Evolutionary conservation across 768 basidiomycete genomes (phyloP), one percentile per base, ranked within the genome.

Genomic region (Lentinula edodes): DNA sequence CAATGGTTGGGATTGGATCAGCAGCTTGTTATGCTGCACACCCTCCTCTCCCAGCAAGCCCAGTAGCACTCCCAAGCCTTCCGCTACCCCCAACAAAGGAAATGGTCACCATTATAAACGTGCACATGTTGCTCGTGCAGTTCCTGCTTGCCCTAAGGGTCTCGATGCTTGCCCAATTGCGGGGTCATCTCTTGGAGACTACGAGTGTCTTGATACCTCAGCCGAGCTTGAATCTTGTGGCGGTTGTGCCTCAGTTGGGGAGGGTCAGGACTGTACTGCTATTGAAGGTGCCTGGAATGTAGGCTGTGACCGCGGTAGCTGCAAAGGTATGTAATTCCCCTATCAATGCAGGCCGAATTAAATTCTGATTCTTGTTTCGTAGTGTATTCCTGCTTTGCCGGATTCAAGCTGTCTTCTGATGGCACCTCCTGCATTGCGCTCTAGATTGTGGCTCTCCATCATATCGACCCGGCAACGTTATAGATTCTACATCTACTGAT

Each of bases 211-310:
- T 56, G 88, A 93, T 72, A 80, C 80, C 35, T 65, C 72, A 16
- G 74, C 74, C 48, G 89, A 91, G 62, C 79, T 92, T 51, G 78
- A 84, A 62, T 85, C 86, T 13, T 93, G 91, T 72, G 91, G 90
- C 64, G 91, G 91, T 34, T 93, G 91, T 69, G 72, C 82, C 2
- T 78, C 82, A 16, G 72, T 81, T n/a, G 84, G 84, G 18, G 68
- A 74, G 46, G 91, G 91, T 28, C 75, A 84, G 70, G 88, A 93
- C 71, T 93, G 90, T 72, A 85, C 85, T 16, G 73, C 79, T 50
- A 90, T 93, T 65, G 63, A 73, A 50, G 83, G 85, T 52, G 85
- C 81, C 18, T 83, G 84, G 81, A 85, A 85, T 68, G 88, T 91
- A 67, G 83, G 81, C n/a, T 94, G 91, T 71, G 79, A 84, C 53